Conservation (phyloP, 2,329 filamentous ascomycete species). For the Botrytis deweyae region DNA sequence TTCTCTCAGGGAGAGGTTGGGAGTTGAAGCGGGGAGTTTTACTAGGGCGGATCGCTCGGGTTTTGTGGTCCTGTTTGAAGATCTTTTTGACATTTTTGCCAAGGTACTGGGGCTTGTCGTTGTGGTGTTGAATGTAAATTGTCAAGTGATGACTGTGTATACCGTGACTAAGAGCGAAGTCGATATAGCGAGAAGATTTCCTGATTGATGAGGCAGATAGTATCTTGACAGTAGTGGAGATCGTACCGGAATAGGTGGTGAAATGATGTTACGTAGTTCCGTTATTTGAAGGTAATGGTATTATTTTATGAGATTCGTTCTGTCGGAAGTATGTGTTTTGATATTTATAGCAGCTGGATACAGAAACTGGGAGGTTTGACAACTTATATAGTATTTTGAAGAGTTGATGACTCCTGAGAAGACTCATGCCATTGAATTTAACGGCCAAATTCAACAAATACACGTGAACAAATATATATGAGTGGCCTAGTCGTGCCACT, state of each 20-base stretch:
- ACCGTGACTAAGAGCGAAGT: background rate
- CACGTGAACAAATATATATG: background rate
- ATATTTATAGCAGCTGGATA: background rate
- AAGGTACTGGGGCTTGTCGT: rapidly evolving
- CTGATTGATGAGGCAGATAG: background rate
- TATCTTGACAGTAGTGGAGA: background rate
- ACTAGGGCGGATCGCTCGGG: background rate
- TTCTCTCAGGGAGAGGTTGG: background rate
- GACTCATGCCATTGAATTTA: background rate
- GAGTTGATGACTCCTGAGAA: background rate
- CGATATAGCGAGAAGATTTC: background rate
- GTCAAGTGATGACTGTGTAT: background rate
- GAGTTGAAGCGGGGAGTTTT: background rate
- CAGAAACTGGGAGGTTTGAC: background rate
- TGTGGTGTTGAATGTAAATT: background rate
- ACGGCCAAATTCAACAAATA: background rate
- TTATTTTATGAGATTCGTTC: too few relatives aligned
- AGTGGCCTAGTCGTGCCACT: background rate
- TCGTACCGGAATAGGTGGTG: rapidly evolving
- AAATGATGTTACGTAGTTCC: background rate
- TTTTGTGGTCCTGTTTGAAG: background rate
- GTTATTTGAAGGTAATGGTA: background rate
- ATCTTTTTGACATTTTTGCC: background rate
- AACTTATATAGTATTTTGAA: background rate
- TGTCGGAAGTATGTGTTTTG: background rate